Evolutionary conservation across 495 filamentous ascomycete species (phyloP).

Genomic region (Aspergillus funiculosus): DNA sequence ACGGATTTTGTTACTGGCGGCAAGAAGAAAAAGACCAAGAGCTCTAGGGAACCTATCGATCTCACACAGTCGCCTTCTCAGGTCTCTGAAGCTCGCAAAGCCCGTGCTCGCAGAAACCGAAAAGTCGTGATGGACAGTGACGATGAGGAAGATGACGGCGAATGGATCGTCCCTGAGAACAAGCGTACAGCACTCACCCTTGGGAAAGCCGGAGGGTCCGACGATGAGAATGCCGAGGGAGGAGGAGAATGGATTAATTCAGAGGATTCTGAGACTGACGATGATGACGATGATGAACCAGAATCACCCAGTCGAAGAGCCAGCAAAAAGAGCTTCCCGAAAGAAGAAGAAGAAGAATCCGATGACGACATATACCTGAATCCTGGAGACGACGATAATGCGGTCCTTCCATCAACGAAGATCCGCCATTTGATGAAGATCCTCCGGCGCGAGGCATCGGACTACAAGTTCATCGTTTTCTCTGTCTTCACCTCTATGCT

Average conservation of each 20-base stretch:
- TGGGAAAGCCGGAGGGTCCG: constrained; percentile 72
- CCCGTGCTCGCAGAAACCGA: constrained; percentile 46
- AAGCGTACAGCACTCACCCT: constrained; percentile 52
- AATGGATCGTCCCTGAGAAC: constrained; percentile 67
- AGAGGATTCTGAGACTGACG: constrained; percentile 54
- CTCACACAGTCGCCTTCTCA: constrained; percentile 19
- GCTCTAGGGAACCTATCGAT: constrained; percentile 24
- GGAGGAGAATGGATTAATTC: constrained; percentile 72
- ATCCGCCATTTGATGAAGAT: constrained; percentile 78
- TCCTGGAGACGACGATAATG: constrained; percentile 42
- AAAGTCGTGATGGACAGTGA: constrained; percentile 57
- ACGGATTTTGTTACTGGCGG: constrained; percentile 32
- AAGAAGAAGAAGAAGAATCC: constrained; percentile 18
- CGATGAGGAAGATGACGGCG: constrained; percentile 62
- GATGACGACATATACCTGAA: constrained; percentile 40
- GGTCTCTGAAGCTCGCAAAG: constrained; percentile 19
- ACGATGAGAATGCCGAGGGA: constrained; percentile 82
- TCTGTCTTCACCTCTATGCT: constrained; percentile 98
- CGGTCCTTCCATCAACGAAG: constrained; percentile 74
- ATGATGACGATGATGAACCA: constrained; percentile 41
- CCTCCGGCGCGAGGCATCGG: constrained; percentile 65
- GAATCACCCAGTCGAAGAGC: constrained; percentile 32
- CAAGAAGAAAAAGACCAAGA: constrained; percentile 41
- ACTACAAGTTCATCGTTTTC: constrained; percentile 96
- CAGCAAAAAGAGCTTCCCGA: constrained; percentile 6